Percentiles rank a stretch among this genome's conserved stretches.
Evolutionary conservation across 2,329 filamentous ascomycete species (phyloP).

Genomic region (Epichloe hybrida): DNA sequence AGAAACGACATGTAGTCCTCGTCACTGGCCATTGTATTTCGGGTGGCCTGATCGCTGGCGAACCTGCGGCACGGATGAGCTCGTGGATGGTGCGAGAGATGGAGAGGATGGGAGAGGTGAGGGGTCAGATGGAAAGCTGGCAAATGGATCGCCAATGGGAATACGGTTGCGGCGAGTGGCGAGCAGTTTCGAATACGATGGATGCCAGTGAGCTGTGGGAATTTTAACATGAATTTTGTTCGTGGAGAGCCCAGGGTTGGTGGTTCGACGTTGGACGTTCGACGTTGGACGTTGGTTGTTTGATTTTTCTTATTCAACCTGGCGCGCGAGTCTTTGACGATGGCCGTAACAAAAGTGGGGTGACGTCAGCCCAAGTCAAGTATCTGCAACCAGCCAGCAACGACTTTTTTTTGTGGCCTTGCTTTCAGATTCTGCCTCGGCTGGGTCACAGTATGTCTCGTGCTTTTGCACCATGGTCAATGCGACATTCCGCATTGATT

Average conservation of each 20-base stretch:
- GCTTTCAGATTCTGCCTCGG: too few species aligned
- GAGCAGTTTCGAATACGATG: not conserved
- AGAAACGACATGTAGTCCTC: constrained; percentile 75
- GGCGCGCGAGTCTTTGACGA: not conserved
- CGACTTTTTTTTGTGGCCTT: too few species aligned
- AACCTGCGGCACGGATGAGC: constrained; percentile 9
- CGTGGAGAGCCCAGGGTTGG: not conserved
- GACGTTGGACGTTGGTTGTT: not conserved
- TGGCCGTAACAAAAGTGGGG: constrained; percentile 10
- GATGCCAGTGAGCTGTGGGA: not conserved
- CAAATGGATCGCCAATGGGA: not conserved
- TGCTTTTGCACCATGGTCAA: too few species aligned
- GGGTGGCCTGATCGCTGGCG: not conserved
- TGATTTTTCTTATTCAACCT: not conserved
- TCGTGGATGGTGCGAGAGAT: not conserved
- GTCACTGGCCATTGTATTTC: constrained; percentile 53
- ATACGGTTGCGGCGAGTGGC: not conserved
- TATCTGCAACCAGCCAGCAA: too few species aligned
- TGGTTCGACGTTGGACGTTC: too few species aligned
- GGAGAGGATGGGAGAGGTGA: not conserved
- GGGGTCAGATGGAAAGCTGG: not conserved
- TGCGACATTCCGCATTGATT: too few species aligned
- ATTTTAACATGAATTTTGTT: not conserved
- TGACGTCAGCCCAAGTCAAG: constrained; percentile 16
- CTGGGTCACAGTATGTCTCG: too few species aligned